phyloP scores from a whole-genome alignment of 345 rosid genomes.

The Bruguiera parviflora region DNA sequence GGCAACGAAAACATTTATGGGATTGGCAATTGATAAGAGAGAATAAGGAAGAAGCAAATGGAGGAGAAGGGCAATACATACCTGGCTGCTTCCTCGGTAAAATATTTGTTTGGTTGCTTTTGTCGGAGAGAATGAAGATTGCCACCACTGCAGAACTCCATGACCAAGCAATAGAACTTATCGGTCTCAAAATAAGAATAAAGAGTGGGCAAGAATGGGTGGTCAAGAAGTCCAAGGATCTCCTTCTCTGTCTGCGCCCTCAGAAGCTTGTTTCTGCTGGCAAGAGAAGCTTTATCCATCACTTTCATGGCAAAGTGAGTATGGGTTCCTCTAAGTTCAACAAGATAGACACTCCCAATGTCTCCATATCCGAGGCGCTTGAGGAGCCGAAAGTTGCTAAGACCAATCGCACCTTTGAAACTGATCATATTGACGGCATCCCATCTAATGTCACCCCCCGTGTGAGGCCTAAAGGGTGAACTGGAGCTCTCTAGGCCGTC shows the following conservation, averaged over 20 bases:
- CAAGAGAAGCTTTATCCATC: constrained; percentile 63
- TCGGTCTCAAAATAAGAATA: constrained; percentile 38
- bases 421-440: constrained; percentile 59
- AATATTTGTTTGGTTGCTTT: constrained; percentile 29
- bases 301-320: constrained; percentile 63
- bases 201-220: constrained; percentile 35
- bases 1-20: neutral
- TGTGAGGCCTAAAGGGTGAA: constrained; percentile 68
- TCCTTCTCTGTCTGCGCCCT: constrained; percentile 36
- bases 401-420: constrained; percentile 53
- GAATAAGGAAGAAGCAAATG: neutral
- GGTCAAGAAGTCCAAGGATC: constrained; percentile 34
- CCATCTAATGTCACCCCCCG: constrained; percentile 86
- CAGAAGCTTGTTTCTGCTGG: constrained; percentile 74
- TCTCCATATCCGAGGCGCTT: constrained; percentile 90
- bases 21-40: neutral
- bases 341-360: constrained; percentile 57
- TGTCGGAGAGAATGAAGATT: constrained; percentile 36
- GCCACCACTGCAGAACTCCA: constrained; percentile 39
- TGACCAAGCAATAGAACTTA: constrained; percentile 33
- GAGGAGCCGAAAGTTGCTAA: constrained; percentile 70
- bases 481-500: constrained; percentile 68
- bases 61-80: neutral
- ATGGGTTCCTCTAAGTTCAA: constrained; percentile 61
- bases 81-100: constrained; percentile 34